Evolutionary conservation across 345 rosid genomes (phyloP).

Genomic region (Eucalyptus guilfoylei): DNA sequence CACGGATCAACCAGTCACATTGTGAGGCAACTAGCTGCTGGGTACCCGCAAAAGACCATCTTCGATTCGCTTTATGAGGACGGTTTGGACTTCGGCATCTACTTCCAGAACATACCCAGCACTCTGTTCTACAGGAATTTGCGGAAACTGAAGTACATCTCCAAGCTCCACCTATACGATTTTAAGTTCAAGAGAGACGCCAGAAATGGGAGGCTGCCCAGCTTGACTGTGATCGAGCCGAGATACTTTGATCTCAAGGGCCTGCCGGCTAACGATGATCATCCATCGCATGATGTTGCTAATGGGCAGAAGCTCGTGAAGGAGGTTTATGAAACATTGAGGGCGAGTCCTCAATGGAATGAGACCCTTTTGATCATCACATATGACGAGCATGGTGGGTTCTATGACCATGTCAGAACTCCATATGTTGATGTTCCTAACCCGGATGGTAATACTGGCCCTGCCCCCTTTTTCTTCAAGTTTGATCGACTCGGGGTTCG

Average conservation of each 20-base stretch:
- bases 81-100: conserved; percentile 53
- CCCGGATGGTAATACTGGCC: conserved; percentile 95
- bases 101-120: conserved; percentile 72
- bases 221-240: conserved; percentile 78
- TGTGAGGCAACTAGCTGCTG: conserved; percentile 57
- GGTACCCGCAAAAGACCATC: conserved; percentile 92
- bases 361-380: conserved; percentile 77
- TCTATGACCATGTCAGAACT: conserved; percentile 83
- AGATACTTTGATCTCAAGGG: conserved; percentile 73
- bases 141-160: conserved; percentile 68
- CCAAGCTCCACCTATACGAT: conserved; percentile 59
- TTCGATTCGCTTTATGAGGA: conserved; percentile 79
- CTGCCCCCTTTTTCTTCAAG: conserved; percentile 90
- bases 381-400: conserved; percentile 96
- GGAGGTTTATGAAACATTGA: conserved; percentile 81
- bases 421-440: conserved; percentile 70
- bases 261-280: conserved; percentile 81
- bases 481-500: conserved; percentile 95
- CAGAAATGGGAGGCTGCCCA: conserved; percentile 59
- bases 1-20: conserved; percentile 92
- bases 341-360: conserved; percentile 95
- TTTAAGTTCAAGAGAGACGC: conserved; percentile 70
- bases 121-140: conserved; percentile 77
- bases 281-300: conserved; percentile 94
- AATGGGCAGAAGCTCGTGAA: conserved; percentile 81